Base-by-base conservation (phyloP, 2,329 filamentous ascomycete genomes). In the Aschersonia sp. region DNA sequence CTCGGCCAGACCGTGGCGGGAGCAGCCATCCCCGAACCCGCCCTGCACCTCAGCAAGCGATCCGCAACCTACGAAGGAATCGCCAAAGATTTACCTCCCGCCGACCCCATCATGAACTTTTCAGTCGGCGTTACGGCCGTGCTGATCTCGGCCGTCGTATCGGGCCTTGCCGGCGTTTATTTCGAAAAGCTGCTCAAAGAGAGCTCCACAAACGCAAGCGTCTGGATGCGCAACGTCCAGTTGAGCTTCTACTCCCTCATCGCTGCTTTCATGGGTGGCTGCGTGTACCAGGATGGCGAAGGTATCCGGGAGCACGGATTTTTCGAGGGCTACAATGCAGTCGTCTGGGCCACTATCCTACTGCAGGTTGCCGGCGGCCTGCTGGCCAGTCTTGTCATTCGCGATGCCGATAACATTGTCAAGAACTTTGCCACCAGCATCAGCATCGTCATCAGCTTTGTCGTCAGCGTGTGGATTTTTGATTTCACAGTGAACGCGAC, bases 151-250 rank as follows among this genome's bases (percentile, higher is more conserved):
- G 89, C 87, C 46, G 70, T 81, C 8, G 75, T 92, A 6, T 95
- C 89, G 1, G 88, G 88, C 3, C 68, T 95, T 45, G 90, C 87
- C 0, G 85, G 88, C 0, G 87, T 90, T 1, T 87, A 86, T 57
- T 89, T 90, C 54, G 86, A 97, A 63, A 96, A 94, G 66, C 81
- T 96, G 4, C 71, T 97, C 48, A 95, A 94, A 63, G 85, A 95
- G 54, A 84, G 85, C n/a, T 74, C 78, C 0, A 74, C 75, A 2
- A 75, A 80, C 44, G 82, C 82, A 5, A 90, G 87, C 1, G 73
- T 97, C 11, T 98, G 92, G 92, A 82, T 92, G 42, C 82, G 92
- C 52, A 98, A 97, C 61, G 84, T 96, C 44, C 92, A 98, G 63
- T 71, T 98, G 30, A 89, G 88, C 1, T 86, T 96, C 60, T 98